These are phyloP conservation scores for Alternaria alternata DNA, from an alignment of 2,329 filamentous ascomycete species.

Conservation along the genomic window DNA sequence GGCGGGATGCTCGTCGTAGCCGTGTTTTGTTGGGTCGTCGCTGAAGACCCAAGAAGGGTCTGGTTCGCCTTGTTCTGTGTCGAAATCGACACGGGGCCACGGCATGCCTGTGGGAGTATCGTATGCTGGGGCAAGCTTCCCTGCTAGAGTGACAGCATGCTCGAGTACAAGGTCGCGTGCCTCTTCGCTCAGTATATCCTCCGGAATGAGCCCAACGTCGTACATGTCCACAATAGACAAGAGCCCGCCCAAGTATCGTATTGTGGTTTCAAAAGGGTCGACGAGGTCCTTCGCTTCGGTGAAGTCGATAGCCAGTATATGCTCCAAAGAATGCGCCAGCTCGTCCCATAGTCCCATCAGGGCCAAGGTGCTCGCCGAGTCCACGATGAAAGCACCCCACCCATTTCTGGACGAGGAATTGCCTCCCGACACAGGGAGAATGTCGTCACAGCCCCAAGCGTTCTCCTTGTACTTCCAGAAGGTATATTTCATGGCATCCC, in stretches of 20 bases:
- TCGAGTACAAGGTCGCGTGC: conserved; percentile 46
- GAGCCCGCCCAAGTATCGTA: conserved; percentile 52
- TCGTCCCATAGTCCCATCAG: conserved; percentile 56
- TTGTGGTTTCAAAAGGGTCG: conserved; percentile 55
- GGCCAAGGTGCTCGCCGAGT: conserved; percentile 51
- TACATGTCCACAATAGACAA: conserved; percentile 53
- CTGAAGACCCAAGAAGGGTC: conserved; percentile 40
- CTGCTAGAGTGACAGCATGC: conserved; percentile 50
- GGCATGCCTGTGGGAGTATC: conserved; percentile 54
- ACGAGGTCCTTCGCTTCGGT: conserved; percentile 45
- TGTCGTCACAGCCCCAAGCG: conserved; percentile 53
- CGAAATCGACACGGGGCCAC: conserved; percentile 57
- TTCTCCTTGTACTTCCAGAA: conserved; percentile 51
- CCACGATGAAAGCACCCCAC: conserved; percentile 55
- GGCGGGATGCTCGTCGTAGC: conserved; percentile 46
- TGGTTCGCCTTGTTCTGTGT: conserved; percentile 41
- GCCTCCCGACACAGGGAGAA: conserved; percentile 50
- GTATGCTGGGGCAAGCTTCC: conserved; percentile 51
- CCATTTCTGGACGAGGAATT: conserved; percentile 49
- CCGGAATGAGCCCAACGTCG: conserved; percentile 52
- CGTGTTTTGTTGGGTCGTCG: conserved; percentile 40
- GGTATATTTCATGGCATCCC: conserved; percentile 52
- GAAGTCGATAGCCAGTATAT: conserved; percentile 52
- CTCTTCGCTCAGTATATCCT: conserved; percentile 39
- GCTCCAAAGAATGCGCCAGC: conserved; percentile 49